phyloP scores from a whole-genome alignment of 495 filamentous ascomycete genomes.

The Barbatosphaeria neglecta region DNA sequence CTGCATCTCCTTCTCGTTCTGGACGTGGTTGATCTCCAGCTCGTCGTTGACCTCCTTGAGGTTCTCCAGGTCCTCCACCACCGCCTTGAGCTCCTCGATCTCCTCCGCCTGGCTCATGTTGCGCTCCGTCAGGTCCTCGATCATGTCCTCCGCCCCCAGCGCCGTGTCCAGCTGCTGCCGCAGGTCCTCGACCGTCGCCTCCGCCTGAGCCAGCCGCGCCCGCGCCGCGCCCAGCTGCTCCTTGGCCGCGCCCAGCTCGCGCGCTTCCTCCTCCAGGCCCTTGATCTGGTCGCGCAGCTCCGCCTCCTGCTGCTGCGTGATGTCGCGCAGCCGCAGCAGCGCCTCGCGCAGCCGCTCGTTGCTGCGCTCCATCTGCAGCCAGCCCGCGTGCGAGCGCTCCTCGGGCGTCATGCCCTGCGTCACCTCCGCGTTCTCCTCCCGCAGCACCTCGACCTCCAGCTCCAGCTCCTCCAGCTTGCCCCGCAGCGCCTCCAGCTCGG shows the following conservation, averaged over 20 bases:
- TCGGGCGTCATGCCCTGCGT: constrained; percentile 77
- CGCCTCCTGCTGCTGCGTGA: constrained; percentile 75
- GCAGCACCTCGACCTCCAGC: constrained; percentile 75
- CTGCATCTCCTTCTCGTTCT: constrained; percentile 87
- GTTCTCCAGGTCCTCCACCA: constrained; percentile 74
- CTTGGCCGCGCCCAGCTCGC: constrained; percentile 59
- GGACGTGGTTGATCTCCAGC: constrained; percentile 82
- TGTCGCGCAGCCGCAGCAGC: constrained; percentile 69
- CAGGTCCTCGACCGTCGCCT: constrained; percentile 74
- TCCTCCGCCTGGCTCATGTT: constrained; percentile 73
- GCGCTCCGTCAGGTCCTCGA: constrained; percentile 79
- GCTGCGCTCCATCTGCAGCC: constrained; percentile 80
- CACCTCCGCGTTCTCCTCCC: constrained; percentile 77
- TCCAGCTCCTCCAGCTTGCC: constrained; percentile 70
- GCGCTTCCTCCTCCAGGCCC: constrained; percentile 64
- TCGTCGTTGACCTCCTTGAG: constrained; percentile 90
- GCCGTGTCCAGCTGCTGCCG: constrained; percentile 85
- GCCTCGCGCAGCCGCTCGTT: constrained; percentile 86
- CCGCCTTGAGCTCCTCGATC: constrained; percentile 66
- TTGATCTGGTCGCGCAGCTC: constrained; percentile 68
- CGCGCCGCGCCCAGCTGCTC: constrained; percentile 58
- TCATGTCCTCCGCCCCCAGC: constrained; percentile 78
- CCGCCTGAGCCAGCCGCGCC: constrained; percentile 57
- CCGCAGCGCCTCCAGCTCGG: constrained; percentile 69
- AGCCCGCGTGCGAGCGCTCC: constrained; percentile 73